These are phyloP conservation scores for Spathaspora sp. DNA, from an alignment of 1,139 yeast species.

Conservation along the genomic window DNA sequence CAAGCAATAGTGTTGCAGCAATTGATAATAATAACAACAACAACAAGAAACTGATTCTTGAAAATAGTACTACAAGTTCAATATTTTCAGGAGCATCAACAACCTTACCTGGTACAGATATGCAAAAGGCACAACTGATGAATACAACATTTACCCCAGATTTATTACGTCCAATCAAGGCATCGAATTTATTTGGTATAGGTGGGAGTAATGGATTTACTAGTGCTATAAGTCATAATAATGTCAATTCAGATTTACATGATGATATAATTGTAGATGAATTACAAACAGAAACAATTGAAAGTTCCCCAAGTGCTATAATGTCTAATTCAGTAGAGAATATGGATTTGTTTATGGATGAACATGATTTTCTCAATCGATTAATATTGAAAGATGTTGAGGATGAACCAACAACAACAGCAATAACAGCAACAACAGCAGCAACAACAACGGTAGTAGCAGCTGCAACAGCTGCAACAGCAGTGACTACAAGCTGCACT, in stretches of 20 bases:
- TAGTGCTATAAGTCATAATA: neutral
- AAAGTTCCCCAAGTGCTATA: slow-evolving; percentile 9
- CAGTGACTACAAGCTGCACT: no score
- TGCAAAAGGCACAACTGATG: neutral
- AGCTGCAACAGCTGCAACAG: neutral
- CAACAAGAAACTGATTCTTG: neutral
- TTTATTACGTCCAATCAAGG: slow-evolving; percentile 23
- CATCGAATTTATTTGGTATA: slow-evolving; percentile 17
- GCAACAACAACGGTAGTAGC: neutral
- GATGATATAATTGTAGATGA: slow-evolving; percentile 12
- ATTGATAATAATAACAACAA: slow-evolving; percentile 4
- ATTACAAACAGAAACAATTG: slow-evolving; percentile 16
- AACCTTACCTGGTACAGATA: slow-evolving; percentile 1
- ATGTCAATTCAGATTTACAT: slow-evolving; percentile 1
- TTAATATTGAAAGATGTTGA: slow-evolving; percentile 13
- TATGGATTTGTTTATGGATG: slow-evolving; percentile 17
- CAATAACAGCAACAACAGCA: neutral
- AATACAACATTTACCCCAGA: slow-evolving; percentile 17
- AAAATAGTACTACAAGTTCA: neutral
- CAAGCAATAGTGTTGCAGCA: neutral
- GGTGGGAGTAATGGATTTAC: slow-evolving; percentile 10
- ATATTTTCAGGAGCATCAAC: neutral
- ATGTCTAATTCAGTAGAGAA: slow-evolving; percentile 7
- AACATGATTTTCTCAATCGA: slow-evolving; percentile 17
- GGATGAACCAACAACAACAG: slow-evolving; percentile 2